These are phyloP conservation scores for Acrocalymma vagum DNA, from an alignment of 2,329 filamentous ascomycete species.

Conservation along the genomic window DNA sequence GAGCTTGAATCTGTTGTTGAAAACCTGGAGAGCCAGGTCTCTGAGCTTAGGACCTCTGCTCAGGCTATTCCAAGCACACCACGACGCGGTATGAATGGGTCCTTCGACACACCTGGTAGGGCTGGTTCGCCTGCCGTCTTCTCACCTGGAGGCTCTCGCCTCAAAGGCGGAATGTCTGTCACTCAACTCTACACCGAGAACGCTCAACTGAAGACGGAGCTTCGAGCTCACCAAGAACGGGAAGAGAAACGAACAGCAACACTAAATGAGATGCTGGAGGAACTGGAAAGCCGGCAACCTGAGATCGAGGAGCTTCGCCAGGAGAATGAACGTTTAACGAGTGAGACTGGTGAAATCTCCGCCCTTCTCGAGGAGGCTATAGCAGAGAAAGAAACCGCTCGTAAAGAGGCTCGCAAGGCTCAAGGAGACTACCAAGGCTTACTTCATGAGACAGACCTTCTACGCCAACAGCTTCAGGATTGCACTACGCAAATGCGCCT, in stretches of 20 bases:
- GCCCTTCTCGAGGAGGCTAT: constrained; percentile 83
- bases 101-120: constrained; percentile 59
- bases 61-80: constrained; percentile 60
- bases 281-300: constrained; percentile 85
- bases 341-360: constrained; percentile 80
- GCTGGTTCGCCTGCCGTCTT: constrained; percentile 60
- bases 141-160: constrained; percentile 63
- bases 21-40: constrained; percentile 64
- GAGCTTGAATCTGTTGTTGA: constrained; percentile 72
- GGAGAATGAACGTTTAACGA: constrained; percentile 81
- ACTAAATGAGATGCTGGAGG: constrained; percentile 84
- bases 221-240: constrained; percentile 77
- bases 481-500: constrained; percentile 90
- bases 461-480: constrained; percentile 88
- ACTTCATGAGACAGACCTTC: constrained; percentile 74
- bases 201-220: constrained; percentile 71
- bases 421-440: constrained; percentile 74
- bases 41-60: constrained; percentile 48
- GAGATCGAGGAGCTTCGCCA: constrained; percentile 86
- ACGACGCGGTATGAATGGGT: constrained; percentile 60
- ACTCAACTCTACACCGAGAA: constrained; percentile 72
- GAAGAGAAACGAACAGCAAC: constrained; percentile 78
- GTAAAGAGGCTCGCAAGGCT: constrained; percentile 80
- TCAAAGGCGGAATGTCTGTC: constrained; percentile 64
- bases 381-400: constrained; percentile 79